Evolutionary conservation across 345 rosid genomes (phyloP), one percentile per base, ranked within the genome.

Genomic region (Populus deltoides): DNA sequence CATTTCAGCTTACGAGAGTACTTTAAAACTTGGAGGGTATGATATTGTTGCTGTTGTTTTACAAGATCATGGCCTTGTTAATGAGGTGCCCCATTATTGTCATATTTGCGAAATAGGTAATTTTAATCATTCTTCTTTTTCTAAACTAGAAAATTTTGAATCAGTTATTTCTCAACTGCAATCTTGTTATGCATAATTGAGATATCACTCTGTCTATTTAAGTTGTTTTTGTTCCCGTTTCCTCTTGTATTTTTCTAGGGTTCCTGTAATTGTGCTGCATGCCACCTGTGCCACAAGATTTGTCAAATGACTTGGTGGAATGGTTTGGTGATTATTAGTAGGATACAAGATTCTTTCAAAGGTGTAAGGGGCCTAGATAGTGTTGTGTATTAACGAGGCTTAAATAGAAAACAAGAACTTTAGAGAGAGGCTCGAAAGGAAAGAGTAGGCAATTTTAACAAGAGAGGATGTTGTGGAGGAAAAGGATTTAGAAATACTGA

Each of bases 21-120:
- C 31, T 87, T 84, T 93, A 72, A 90, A 83, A 78, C 84, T 89
- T 72, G 83, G 99, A 67, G 98, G 97, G 71, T 94, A 90, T 81
- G 99, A 92, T 53, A 82, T 96, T 77, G 90, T 81, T 80, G 99
- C 99, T 80, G 84, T 93, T 78, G 84, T 91, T 49, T 76, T 96
- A 82, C 97, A 91, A 86, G 97, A 96, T 83, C 94, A 89, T 59
- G 98, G 97, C 72, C 97, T 96, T 83, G 85, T 77, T 67, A 96
- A 96, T 66, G 97, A 96, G 85, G 85, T 77, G 68, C 93, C 97
- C 93, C 97, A 38, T 72, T 96, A 39, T 81, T 65, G 10, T 85
- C 94, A 36, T 96, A 93, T 86, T 85, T 96, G 84, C 86, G 85
- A 66, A 91, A 90, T 62, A 89, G 92, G 98, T 92, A 88, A 79